Evolutionary conservation across 2,329 filamentous ascomycete species (phyloP), one percentile per base, ranked within the genome.

Genomic region (Chaetomiaceae sp.): DNA sequence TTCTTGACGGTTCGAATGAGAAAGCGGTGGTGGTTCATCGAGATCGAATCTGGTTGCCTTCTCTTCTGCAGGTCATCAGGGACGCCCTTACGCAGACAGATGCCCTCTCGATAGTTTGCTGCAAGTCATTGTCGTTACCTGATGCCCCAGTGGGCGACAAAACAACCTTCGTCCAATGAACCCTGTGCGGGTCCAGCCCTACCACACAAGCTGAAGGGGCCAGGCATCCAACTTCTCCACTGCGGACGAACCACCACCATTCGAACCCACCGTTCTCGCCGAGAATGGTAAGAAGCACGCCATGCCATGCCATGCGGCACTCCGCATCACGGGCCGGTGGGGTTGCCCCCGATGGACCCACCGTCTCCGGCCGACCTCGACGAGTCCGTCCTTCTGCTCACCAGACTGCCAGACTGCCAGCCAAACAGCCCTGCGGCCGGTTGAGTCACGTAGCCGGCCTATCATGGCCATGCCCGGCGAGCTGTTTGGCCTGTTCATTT

Each of bases 371-470:
- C 17, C 8, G 25, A 27, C 44, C n/a, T n/a, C n/a, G n/a, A n/a
- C 21, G 21, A 27, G n/a, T 16, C 13, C 14, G 4, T 33, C 34
- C n/a, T n/a, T n/a, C n/a, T n/a, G n/a, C n/a, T n/a, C n/a, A n/a
- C n/a, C n/a, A n/a, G n/a, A n/a, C n/a, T n/a, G n/a, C n/a, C n/a
- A n/a, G n/a, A n/a, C 19, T 17, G 21, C 44, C 40, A 44, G 16
- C 39, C 34, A 33, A 17, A 16, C 25, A 33, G 12, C n/a, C 16
- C 34, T 2, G 23, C 43, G 39, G 25, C 48, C 41, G 42, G 33
- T 52, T 55, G 53, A 55, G 30, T 55, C 53, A 55, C 42, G 45
- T 37, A 48, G 39, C 49, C 37, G 41, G 37, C 52, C 44, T 31
- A 54, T 48, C 47, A 21, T 35, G 16, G 20, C 10, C 13, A 39